Base-by-base conservation (phyloP, 495 filamentous ascomycete genomes). In the Lineolata rhizophorae region DNA sequence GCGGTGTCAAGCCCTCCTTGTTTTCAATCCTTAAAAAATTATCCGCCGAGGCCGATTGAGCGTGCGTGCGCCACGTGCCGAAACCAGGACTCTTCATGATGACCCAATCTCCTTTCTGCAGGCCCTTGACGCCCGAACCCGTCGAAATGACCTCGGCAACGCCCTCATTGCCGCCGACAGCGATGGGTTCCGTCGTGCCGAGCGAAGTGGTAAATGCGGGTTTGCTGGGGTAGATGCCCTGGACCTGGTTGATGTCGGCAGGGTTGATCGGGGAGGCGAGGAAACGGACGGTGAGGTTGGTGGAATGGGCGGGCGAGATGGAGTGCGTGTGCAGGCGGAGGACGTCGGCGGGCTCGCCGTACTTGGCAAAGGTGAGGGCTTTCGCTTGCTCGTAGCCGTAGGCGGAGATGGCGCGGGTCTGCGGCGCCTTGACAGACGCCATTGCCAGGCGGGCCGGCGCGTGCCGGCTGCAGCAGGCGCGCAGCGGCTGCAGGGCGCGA, bases 331-430 rank as follows among this genome's bases (percentile, higher is more conserved):
- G 54, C 3, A 57, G 41, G n/a, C 30, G 31, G 20, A 97, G 59
- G 3, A 85, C 81, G 52, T 82, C 72, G 33, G 65, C 60, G 0
- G 87, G 87, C 43, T 84, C 77, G 50, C 90, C 87, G 49, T 85
- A 74, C 44, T 72, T 62, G 29, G 69, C 67, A 50, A 90, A 93
- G 3, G 83, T 67, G 30, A 99, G 70, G 0, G 82, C 67, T 60
- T 92, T 90, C 35, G 90, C 73, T 55, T 95, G 87, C n/a, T 76
- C 85, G 56, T 95, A 95, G 39, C 90, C 90, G 49, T 92, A 95
- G 14, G 76, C 64, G n/a, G 76, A 76, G 35, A 76, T 63, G 40
- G 36, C 32, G 18, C 68, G 64, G 29, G 10, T 19, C 5, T 32
- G 30, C n/a, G n/a, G n/a, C n/a, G n/a, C n/a, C n/a, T n/a, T n/a